These are phyloP conservation scores for Mycosphaerella arachidis DNA, from an alignment of 2,329 filamentous ascomycete genomes.

Conservation along the genomic window DNA sequence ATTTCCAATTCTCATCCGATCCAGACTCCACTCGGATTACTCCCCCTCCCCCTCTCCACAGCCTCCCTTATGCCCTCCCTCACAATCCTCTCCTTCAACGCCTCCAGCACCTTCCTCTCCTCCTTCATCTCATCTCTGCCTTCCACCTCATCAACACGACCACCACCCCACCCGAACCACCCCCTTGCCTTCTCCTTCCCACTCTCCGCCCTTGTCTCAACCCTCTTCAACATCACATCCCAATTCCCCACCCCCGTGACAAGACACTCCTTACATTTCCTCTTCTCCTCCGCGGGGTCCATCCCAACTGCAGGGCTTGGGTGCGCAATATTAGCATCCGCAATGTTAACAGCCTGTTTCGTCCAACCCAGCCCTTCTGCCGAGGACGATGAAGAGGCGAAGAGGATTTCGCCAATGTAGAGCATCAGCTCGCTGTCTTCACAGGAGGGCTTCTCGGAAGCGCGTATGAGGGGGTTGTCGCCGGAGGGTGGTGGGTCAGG, in stretches of 20 bases:
- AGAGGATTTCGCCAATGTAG: conserved; percentile 92
- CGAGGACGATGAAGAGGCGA: conserved; percentile 49
- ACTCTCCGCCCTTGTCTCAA: conserved; percentile 27
- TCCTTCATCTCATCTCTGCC: conserved; percentile 15
- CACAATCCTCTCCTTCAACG: conserved; percentile 22
- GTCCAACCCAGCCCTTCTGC: conserved; percentile 79
- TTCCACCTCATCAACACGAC: conserved; percentile 18
- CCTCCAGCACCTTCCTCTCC: conserved; percentile 20
- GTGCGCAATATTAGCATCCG: conserved; percentile 52
- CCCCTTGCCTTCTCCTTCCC: conserved; percentile 8
- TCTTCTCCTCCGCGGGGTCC: conserved; percentile 23
- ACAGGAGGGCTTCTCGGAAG: conserved; percentile 56
- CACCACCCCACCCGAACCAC: conserved; percentile 22
- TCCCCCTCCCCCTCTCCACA: conserved; percentile 26
- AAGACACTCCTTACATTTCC: conserved; percentile 71
- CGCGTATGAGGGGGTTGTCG: conserved; percentile 60
- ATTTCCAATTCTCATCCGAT: conserved; percentile 12
- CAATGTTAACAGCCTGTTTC: conserved; percentile 75
- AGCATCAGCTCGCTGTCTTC: conserved; percentile 82
- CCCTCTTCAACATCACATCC: conserved; percentile 66
- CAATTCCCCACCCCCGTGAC: conserved; percentile 74
- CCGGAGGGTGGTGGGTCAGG: conserved; percentile 68
- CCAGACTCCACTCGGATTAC: conserved; percentile 12
- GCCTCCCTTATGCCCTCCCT: conserved; percentile 20
- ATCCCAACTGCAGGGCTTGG: conserved; percentile 14